phyloP scores from a whole-genome alignment of 2,329 filamentous ascomycete species.

The Ophioceras dolichostomum region DNA sequence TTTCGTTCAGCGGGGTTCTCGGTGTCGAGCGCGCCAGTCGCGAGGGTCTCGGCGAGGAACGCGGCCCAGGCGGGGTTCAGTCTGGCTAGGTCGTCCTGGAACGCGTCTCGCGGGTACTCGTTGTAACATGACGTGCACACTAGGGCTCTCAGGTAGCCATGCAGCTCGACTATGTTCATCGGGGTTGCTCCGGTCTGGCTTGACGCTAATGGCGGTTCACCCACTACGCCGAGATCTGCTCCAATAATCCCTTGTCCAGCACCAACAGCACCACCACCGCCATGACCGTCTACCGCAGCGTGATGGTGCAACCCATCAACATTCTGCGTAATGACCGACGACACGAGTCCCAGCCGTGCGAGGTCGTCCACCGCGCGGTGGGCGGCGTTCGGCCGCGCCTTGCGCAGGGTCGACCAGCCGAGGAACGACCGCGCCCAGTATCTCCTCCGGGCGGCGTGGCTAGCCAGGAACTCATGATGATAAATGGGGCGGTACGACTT shows the following conservation, averaged over 20 bases:
- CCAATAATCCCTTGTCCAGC: no score
- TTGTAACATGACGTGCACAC: slow-evolving; percentile 69
- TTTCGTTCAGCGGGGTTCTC: slow-evolving; percentile 61
- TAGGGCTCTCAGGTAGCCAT: slow-evolving; percentile 76
- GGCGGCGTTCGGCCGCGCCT: slow-evolving; percentile 65
- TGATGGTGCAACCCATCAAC: slow-evolving; percentile 85
- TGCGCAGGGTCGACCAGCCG: slow-evolving; percentile 74
- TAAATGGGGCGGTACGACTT: slow-evolving; percentile 86
- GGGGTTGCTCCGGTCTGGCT: neutral
- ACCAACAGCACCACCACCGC: no score
- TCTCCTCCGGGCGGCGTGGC: slow-evolving; percentile 74
- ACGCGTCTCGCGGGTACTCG: slow-evolving; percentile 57
- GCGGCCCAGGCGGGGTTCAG: slow-evolving; percentile 81
- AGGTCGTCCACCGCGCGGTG: slow-evolving; percentile 69
- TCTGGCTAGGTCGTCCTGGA: slow-evolving; percentile 62
- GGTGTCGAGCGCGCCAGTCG: slow-evolving; percentile 62
- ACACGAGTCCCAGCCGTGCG: slow-evolving; percentile 58
- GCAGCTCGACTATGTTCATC: slow-evolving; percentile 51
- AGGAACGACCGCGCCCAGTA: slow-evolving; percentile 96
- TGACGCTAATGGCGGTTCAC: no score
- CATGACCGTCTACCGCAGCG: slow-evolving; percentile 53
- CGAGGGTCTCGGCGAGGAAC: slow-evolving; percentile 61
- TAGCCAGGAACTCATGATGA: slow-evolving; percentile 74
- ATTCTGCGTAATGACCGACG: slow-evolving; percentile 82
- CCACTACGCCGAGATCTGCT: slow-evolving; percentile 55